phyloP scores from a whole-genome alignment of 805 yeast species.

The Candida succiphila region DNA sequence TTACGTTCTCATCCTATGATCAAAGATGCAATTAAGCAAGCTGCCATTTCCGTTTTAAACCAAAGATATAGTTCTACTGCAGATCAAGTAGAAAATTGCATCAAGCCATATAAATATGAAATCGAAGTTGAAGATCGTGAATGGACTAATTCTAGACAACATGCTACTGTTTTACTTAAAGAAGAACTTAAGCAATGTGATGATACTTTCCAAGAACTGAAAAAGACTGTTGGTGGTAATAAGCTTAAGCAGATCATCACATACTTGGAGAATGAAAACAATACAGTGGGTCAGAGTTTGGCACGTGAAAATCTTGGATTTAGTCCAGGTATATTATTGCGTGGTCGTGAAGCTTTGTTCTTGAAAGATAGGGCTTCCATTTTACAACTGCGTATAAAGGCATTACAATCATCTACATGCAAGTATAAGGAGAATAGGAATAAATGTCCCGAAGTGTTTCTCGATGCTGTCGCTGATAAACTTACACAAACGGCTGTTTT shows the following conservation, averaged over 20 bases:
- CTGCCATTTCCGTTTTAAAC: constrained; percentile 71
- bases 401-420: constrained; percentile 70
- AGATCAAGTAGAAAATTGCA: constrained; percentile 97
- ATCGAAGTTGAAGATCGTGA: constrained; percentile 94
- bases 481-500: constrained; percentile 87
- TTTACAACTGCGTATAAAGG: constrained; percentile 64
- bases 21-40: constrained; percentile 68
- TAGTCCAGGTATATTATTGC: constrained; percentile 59
- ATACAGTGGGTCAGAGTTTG: constrained; percentile 24
- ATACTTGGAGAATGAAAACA: constrained; percentile 44
- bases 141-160: constrained; percentile 78
- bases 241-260: constrained; percentile 77
- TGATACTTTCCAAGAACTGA: constrained; percentile 45
- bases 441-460: constrained; percentile 88
- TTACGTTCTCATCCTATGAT: constrained; percentile 83
- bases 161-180: constrained; percentile 58
- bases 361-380: constrained; percentile 63
- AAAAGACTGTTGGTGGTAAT: constrained; percentile 69
- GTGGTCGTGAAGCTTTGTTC: constrained; percentile 81
- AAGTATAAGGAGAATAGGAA: constrained; percentile 70
- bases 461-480: constrained; percentile 88
- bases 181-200: constrained; percentile 86
- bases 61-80: constrained; percentile 83
- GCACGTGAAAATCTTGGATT: constrained; percentile 76
- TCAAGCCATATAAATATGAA: constrained; percentile 95